Evolutionary conservation across 179 eudicot genomes (phyloP).

Genomic region (Beta lomatogona): DNA sequence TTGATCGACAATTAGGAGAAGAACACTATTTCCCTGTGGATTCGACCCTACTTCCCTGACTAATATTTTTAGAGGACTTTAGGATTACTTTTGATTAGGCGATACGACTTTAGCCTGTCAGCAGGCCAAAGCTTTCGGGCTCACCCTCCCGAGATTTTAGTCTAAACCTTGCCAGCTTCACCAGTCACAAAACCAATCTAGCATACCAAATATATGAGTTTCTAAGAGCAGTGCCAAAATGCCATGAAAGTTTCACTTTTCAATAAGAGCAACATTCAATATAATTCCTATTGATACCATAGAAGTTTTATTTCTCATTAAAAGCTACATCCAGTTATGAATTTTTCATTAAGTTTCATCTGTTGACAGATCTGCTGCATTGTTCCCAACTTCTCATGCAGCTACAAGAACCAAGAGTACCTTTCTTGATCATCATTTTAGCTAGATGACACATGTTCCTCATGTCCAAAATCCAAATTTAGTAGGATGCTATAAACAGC

Average conservation of each 20-base stretch:
- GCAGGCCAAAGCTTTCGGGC: neutral
- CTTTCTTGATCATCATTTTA: constrained; percentile 7
- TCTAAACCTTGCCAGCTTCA: neutral
- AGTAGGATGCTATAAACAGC: neutral
- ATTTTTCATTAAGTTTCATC: too few species aligned
- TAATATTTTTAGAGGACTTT: too few species aligned
- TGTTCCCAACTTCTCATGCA: neutral
- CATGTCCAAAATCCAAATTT: neutral
- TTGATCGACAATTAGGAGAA: too few species aligned
- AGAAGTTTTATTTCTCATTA: too few species aligned
- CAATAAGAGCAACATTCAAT: neutral
- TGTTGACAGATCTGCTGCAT: neutral
- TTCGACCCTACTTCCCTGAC: too few species aligned
- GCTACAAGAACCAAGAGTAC: constrained; percentile 14
- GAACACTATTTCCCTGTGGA: too few species aligned
- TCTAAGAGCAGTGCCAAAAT: neutral
- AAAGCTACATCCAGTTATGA: too few species aligned
- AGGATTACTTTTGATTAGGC: too few species aligned
- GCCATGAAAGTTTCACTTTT: neutral
- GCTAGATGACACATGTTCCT: neutral
- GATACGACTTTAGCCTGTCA: too few species aligned
- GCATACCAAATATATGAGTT: neutral
- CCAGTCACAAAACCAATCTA: neutral
- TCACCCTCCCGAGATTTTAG: neutral
- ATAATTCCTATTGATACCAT: too few species aligned